phyloP scores from a whole-genome alignment of 2,329 filamentous ascomycete species.

The Paraphaeosphaeria sporulosa region DNA sequence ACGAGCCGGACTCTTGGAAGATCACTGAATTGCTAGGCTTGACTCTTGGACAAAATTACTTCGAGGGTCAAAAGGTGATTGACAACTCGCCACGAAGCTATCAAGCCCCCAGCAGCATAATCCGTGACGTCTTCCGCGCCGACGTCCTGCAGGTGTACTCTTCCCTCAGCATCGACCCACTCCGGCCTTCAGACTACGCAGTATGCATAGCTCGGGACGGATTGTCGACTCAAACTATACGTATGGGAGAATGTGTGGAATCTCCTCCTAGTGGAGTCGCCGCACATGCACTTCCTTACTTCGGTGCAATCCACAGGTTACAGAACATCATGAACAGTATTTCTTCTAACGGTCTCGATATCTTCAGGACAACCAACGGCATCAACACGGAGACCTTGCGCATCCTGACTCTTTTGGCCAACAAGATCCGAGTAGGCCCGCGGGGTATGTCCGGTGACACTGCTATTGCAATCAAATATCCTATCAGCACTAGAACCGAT shows the following conservation, averaged over 20 bases:
- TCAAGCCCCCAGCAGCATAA: neutral
- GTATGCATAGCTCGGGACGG: neutral
- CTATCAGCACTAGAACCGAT: constrained; percentile 7
- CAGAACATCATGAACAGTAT: neutral
- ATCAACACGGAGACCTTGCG: neutral
- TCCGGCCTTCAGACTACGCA: constrained; percentile 5
- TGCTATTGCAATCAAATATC: constrained; percentile 3
- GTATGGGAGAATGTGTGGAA: constrained; percentile 7
- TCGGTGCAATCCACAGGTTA: neutral
- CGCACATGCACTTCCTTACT: constrained; percentile 2
- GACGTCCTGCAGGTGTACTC: neutral
- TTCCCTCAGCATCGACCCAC: constrained; percentile 1
- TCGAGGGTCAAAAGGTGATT: constrained; percentile 7
- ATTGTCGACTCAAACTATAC: neutral
- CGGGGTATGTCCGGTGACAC: neutral
- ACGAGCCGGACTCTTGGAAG: neutral
- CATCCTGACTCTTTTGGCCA: constrained; percentile 3
- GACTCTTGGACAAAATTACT: constrained; percentile 1
- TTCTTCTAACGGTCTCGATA: neutral
- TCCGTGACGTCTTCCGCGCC: constrained; percentile 1
- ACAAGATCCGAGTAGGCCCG: constrained; percentile 5
- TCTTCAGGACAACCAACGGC: constrained; percentile 2
- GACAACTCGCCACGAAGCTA: neutral
- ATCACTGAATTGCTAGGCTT: neutral
- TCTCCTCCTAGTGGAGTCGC: neutral